Conservation (phyloP, 805 yeast species). For the Ogataea thermomethanolica region DNA sequence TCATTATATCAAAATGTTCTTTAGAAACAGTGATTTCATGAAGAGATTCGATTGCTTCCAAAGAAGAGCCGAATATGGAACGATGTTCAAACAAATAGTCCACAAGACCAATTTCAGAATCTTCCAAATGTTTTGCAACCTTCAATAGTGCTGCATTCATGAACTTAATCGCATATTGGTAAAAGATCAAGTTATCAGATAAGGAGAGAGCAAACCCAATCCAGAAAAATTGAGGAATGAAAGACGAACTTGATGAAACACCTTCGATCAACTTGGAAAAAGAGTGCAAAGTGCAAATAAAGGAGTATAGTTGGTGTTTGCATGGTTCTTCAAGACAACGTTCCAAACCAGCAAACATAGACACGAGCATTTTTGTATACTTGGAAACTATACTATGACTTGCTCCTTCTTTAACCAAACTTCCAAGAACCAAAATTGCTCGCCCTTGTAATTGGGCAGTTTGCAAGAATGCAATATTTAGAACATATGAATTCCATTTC, state of each 20-base stretch:
- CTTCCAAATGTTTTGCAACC: slow-evolving; percentile 31
- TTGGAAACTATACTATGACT: slow-evolving; percentile 45
- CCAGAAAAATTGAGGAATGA: slow-evolving; percentile 52
- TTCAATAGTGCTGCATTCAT: slow-evolving; percentile 35
- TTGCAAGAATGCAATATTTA: slow-evolving; percentile 56
- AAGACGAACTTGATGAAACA: slow-evolving; percentile 40
- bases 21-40: slow-evolving; percentile 38
- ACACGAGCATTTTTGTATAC: slow-evolving; percentile 25
- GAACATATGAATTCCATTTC: slow-evolving; percentile 61
- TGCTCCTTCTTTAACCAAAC: slow-evolving; percentile 59
- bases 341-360: slow-evolving; percentile 27
- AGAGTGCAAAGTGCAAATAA: slow-evolving; percentile 42
- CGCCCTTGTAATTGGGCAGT: slow-evolving; percentile 62
- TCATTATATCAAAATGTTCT: slow-evolving; percentile 49
- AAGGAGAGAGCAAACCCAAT: slow-evolving; percentile 27
- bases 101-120: slow-evolving; percentile 28
- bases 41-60: slow-evolving; percentile 42
- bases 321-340: slow-evolving; percentile 14
- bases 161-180: slow-evolving; percentile 33
- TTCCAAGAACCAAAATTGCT: slow-evolving; percentile 67
- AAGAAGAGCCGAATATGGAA: slow-evolving; percentile 37
- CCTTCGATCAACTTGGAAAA: slow-evolving; percentile 48
- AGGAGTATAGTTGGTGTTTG: slow-evolving; percentile 25
- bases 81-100: slow-evolving; percentile 32
- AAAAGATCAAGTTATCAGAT: slow-evolving; percentile 27